These are phyloP conservation scores for Casuarina equisetifolia DNA, from an alignment of 306 rosid species.

Conservation along the genomic window DNA sequence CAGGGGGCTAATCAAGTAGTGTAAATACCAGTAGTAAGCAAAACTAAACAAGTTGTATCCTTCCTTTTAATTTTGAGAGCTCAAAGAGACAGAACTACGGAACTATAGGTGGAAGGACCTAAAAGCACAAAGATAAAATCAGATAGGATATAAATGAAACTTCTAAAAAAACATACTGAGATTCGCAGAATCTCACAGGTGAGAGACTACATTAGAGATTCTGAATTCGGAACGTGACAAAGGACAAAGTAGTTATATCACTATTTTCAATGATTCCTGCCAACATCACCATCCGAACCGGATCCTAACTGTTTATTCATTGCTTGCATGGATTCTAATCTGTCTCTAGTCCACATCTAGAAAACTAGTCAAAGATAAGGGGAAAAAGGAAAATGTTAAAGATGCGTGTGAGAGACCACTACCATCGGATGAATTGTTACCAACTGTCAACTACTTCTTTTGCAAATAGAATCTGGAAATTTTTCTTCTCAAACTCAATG, in stretches of 20 bases:
- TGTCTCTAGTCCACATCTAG: not conserved
- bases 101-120: not conserved
- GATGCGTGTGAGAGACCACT: not conserved
- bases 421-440: not conserved
- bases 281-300: not conserved
- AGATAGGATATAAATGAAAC: not conserved
- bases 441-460: not conserved
- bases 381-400: not conserved
- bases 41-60: conserved; percentile 13
- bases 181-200: conserved; percentile 3
- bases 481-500: not conserved
- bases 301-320: not conserved
- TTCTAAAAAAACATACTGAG: not conserved
- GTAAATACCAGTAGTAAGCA: not conserved
- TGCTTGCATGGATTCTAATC: not conserved
- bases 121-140: not conserved
- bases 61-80: conserved; percentile 10
- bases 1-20: not conserved
- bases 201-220: not conserved
- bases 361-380: not conserved
- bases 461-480: not conserved
- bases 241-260: not conserved
- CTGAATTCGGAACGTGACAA: not conserved
- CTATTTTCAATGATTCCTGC: not conserved
- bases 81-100: not conserved